A percentile compares a stretch with the other conserved stretches of the same genome.
Evolutionary conservation across 768 basidiomycete genomes (phyloP).

Genomic region (Leccinum obscurum): DNA sequence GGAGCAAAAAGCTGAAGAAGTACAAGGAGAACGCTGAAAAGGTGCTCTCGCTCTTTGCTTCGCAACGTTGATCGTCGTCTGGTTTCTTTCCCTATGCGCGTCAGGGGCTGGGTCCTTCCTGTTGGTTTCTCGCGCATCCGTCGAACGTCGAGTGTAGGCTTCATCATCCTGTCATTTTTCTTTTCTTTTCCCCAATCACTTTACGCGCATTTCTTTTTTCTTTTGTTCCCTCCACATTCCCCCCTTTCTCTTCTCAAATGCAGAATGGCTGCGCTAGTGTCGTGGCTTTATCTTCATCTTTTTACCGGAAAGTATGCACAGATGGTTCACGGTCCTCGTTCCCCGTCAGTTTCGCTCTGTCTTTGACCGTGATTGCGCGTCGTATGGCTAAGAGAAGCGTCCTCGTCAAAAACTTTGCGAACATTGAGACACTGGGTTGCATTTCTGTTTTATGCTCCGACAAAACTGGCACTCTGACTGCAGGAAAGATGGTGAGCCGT

Average conservation of each 20-base stretch:
- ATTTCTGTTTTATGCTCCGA: conserved; percentile 54
- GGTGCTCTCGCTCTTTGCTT: conserved; percentile 77
- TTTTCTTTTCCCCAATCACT: conserved; percentile 9
- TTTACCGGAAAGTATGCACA: background rate
- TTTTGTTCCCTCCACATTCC: conserved; percentile 8
- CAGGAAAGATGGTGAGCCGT: conserved; percentile 43
- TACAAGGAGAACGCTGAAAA: conserved; percentile 89
- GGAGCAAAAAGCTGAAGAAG: conserved; percentile 78
- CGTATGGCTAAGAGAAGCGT: conserved; percentile 49
- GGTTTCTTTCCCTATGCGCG: conserved; percentile 3
- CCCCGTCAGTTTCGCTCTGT: conserved; percentile 46
- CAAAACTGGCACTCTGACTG: conserved; percentile 52
- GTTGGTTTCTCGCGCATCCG: conserved; percentile 16
- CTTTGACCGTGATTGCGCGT: conserved; percentile 46
- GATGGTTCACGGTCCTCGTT: too few species aligned
- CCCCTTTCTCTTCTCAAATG: conserved; percentile 5
- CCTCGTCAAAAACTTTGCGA: conserved; percentile 49
- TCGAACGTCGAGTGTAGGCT: conserved; percentile 25
- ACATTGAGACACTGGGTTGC: conserved; percentile 52
- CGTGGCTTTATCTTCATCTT: conserved; percentile 10
- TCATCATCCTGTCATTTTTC: conserved; percentile 23
- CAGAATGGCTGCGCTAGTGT: conserved; percentile 28
- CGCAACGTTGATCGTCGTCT: conserved; percentile 51
- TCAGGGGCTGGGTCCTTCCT: conserved; percentile 28
- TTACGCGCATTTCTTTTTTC: conserved; percentile 22